These are phyloP conservation scores for Boletus subcaerulescens DNA, from an alignment of 768 basidiomycete species.

Conservation along the genomic window DNA sequence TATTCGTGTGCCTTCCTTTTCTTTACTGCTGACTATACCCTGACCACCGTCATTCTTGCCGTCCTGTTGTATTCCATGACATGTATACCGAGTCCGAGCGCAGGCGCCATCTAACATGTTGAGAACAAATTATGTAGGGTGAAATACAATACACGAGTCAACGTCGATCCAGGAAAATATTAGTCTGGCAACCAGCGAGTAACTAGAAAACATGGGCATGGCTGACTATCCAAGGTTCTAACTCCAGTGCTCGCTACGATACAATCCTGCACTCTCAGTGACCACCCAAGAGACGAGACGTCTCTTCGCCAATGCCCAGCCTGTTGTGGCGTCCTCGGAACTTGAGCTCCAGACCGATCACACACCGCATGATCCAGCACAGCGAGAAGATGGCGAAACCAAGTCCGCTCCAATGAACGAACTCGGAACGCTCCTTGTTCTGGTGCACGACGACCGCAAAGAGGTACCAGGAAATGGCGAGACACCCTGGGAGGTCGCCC, in stretches of 20 bases:
- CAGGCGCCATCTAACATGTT: slow-evolving; percentile 4
- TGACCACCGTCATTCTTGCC: slow-evolving; percentile 1
- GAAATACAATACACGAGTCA: slow-evolving; percentile 10
- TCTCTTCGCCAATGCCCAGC: slow-evolving; percentile 32
- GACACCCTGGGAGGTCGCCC: slow-evolving; percentile 67
- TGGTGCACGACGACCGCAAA: slow-evolving; percentile 63
- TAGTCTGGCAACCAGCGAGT: background rate
- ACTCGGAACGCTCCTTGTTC: slow-evolving; percentile 39
- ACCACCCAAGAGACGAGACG: slow-evolving; percentile 33
- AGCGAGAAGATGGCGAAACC: slow-evolving; percentile 61
- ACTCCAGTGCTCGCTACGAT: background rate
- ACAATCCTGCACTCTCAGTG: slow-evolving; percentile 1
- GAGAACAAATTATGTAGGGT: slow-evolving; percentile 16
- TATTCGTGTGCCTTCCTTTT: slow-evolving; percentile 6
- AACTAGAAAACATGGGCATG: slow-evolving; percentile 2
- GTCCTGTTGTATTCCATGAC: slow-evolving; percentile 21
- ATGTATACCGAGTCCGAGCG: slow-evolving; percentile 2
- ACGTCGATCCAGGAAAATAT: background rate
- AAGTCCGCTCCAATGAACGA: slow-evolving; percentile 68
- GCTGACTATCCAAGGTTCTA: background rate
- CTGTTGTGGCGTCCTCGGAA: slow-evolving; percentile 33
- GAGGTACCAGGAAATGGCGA: slow-evolving; percentile 64
- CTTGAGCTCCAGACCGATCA: slow-evolving; percentile 38
- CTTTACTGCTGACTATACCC: slow-evolving; percentile 12
- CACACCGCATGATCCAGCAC: slow-evolving; percentile 59